Evolutionary conservation across 345 rosid genomes (phyloP), one percentile per base, ranked within the genome.

Genomic region (Boechera divaricarpa): DNA sequence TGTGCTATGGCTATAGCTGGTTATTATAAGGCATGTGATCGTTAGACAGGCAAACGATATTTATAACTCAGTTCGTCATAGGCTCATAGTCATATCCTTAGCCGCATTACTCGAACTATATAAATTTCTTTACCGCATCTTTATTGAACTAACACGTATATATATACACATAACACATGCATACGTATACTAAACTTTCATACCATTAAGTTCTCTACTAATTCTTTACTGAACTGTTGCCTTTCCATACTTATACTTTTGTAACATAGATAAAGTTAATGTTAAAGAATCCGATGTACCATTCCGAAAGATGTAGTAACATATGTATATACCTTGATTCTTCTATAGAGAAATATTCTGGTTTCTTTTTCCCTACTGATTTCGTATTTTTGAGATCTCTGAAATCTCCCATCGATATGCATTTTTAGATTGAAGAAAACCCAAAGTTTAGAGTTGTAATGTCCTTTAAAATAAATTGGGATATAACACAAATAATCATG

Each of bases 1-100:
- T 59, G 54, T 53, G 65, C 75, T 51, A 67, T 67, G 51, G 21
- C 29, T 57, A 28, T 63, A 21, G 70, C 29, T 13, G 36, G 51
- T 59, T 67, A 38, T 18, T 57, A 35, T 26, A 35, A n/a, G 5
- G 54, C 54, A 3, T n/a, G 39, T 56, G 72, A 45, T 45, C 4
- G 38, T 64, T 44, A 54, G 39, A 55, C 13, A n/a, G 18, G 7
- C 35, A 51, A 38, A 65, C 38, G 21, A 31, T 10, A 41, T 13
- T 31, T 32, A 63, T 32, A 31, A 42, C 54, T 54, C 24, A 15
- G 21, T 31, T 32, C 39, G 32, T 58, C 55, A 44, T 58, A 59
- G 44, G 18, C 38, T 33, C 63, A 15, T 33, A 33, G 21, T 8
- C 41, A 69, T 69, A 16, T 41, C 13, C 41, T 10, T 63, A 41